Evolutionary conservation across 1,284 basidiomycete species (phyloP).

Genomic region (Puccinia sorghi): DNA sequence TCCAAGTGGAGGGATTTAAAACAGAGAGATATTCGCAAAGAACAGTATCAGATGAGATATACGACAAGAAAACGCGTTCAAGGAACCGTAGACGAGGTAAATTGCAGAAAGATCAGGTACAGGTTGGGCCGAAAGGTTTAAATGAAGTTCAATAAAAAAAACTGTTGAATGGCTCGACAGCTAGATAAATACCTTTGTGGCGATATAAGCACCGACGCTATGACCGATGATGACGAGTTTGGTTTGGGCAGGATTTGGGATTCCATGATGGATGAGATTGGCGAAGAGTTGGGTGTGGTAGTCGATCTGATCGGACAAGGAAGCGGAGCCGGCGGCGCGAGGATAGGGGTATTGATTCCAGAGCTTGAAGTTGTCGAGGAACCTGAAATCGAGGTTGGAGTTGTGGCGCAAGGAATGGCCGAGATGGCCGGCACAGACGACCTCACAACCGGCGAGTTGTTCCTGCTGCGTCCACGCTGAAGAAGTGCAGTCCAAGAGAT

Average conservation of each 20-base stretch:
- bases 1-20: background rate
- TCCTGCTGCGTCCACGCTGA: background rate
- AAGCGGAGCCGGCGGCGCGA: background rate
- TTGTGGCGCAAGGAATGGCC: constrained; percentile 38
- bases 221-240: constrained; percentile 45
- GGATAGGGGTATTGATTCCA: background rate
- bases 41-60: too few relatives aligned
- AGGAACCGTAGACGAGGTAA: too few relatives aligned
- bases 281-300: constrained; percentile 24
- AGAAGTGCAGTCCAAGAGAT: background rate
- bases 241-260: background rate
- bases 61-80: background rate
- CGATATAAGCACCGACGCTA: constrained; percentile 40
- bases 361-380: constrained; percentile 29
- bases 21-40: too few relatives aligned
- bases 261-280: constrained; percentile 4
- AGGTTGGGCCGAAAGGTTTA: too few relatives aligned
- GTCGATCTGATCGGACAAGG: constrained; percentile 24
- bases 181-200: constrained; percentile 17
- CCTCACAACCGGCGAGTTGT: constrained; percentile 10
- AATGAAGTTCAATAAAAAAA: background rate
- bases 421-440: constrained; percentile 35
- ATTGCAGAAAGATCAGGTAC: background rate
- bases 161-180: background rate
- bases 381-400: constrained; percentile 28